Conservation (phyloP, 108 stramenopile species). For the Schizochytrium sp. region DNA sequence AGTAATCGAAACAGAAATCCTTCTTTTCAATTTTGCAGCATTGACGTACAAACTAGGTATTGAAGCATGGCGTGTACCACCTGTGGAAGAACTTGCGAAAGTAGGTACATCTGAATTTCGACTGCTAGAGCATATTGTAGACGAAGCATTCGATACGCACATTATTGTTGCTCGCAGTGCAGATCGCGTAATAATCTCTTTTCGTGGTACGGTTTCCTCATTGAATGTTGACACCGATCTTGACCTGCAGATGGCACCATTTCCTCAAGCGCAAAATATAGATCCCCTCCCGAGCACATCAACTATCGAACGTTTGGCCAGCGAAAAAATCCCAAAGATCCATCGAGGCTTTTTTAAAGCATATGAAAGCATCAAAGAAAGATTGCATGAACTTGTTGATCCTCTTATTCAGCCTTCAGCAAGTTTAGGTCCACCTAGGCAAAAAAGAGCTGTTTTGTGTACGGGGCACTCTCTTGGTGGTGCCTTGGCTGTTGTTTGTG, state of each 20-base stretch:
- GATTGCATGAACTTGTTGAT: neutral
- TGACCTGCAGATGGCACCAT: neutral
- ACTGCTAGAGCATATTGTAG: neutral
- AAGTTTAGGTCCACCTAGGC: neutral
- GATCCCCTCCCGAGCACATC: constrained; percentile 19
- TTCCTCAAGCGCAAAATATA: neutral
- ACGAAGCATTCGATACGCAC: neutral
- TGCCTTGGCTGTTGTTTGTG: constrained; percentile 32
- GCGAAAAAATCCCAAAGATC: constrained; percentile 13
- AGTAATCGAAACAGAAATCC: constrained; percentile 30
- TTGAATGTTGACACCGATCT: constrained; percentile 12
- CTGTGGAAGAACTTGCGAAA: neutral
- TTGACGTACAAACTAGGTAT: neutral
- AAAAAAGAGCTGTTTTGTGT: constrained; percentile 14
- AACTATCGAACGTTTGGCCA: neutral
- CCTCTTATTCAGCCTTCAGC: neutral
- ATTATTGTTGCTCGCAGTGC: neutral
- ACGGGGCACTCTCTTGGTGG: constrained; percentile 48
- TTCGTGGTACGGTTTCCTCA: constrained; percentile 33
- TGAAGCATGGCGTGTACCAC: neutral
- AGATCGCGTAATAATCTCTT: constrained; percentile 35
- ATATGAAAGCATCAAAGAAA: neutral
- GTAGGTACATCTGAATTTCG: neutral
- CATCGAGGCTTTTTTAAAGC: neutral
- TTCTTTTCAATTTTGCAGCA: constrained; percentile 35